Conservation (phyloP, 2,329 filamentous ascomycete species). For the Cladosporium sp. region DNA sequence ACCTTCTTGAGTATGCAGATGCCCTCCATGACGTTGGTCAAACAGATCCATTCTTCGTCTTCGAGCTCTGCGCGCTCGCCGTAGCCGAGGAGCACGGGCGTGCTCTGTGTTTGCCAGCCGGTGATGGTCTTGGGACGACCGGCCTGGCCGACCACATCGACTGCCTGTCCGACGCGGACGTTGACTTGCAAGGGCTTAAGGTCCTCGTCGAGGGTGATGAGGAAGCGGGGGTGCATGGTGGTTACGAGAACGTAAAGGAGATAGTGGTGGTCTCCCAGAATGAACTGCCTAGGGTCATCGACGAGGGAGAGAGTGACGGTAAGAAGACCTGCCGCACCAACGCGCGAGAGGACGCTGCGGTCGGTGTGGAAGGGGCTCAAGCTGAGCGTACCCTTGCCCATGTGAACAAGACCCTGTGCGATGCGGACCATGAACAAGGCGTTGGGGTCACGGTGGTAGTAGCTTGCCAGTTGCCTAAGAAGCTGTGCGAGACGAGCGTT, state of each 20-base stretch:
- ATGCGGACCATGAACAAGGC: slow-evolving; percentile 99
- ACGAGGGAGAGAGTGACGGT: slow-evolving; percentile 91
- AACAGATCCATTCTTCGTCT: slow-evolving; percentile 92
- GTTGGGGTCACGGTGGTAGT: slow-evolving; percentile 96
- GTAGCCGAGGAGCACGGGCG: slow-evolving; percentile 91
- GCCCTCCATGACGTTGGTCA: slow-evolving; percentile 89
- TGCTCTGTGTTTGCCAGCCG: slow-evolving; percentile 99
- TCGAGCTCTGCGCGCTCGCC: slow-evolving; percentile 95
- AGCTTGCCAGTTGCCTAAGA: slow-evolving; percentile 89
- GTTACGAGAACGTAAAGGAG: slow-evolving; percentile 96
- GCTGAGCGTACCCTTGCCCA: slow-evolving; percentile 97
- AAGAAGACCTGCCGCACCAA: slow-evolving; percentile 84
- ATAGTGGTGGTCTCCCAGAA: slow-evolving; percentile 75
- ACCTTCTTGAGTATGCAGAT: slow-evolving; percentile 97
- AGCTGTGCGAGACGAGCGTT: slow-evolving; percentile 95
- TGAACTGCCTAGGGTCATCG: slow-evolving; percentile 80
- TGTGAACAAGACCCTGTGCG: slow-evolving; percentile 93
- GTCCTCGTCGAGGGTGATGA: slow-evolving; percentile 93
- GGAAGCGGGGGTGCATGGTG: slow-evolving; percentile 94
- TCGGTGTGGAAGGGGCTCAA: slow-evolving; percentile 99
- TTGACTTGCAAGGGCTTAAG: slow-evolving; percentile 93
- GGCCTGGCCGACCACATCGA: slow-evolving; percentile 96
- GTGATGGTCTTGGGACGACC: slow-evolving; percentile 98
- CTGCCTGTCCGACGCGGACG: slow-evolving; percentile 94
- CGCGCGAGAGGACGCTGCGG: slow-evolving; percentile 88